Evolutionary conservation across 257 asterid species (phyloP).

Genomic region (Voacanga thouarsii): DNA sequence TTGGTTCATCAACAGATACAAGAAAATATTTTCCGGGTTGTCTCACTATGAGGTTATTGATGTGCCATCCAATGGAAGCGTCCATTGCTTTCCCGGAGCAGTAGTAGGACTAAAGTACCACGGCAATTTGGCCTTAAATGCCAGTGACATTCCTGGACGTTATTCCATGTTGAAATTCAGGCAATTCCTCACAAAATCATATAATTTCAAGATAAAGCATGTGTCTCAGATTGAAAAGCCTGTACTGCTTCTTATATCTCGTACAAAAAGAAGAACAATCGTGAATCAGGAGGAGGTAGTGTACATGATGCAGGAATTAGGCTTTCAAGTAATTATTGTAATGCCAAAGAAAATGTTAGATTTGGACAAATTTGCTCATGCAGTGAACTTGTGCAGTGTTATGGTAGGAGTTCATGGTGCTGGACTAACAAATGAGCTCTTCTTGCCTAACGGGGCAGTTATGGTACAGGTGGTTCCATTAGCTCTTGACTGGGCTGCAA

Average conservation of each 20-base stretch:
- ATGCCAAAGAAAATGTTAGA: conserved; percentile 19
- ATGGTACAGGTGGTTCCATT: conserved; percentile 43
- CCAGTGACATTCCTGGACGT: conserved; percentile 31
- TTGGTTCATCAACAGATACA: conserved; percentile 33
- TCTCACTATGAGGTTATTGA: conserved; percentile 37
- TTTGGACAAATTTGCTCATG: conserved; percentile 24
- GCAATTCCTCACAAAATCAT: conserved; percentile 31
- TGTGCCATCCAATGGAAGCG: conserved; percentile 22
- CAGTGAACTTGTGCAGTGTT: conserved; percentile 45
- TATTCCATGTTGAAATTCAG: conserved; percentile 42
- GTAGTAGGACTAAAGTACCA: conserved; percentile 50
- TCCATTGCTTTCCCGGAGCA: conserved; percentile 54
- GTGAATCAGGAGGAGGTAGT: conserved; percentile 48
- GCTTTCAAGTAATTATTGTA: conserved; percentile 42
- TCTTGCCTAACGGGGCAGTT: conserved; percentile 53
- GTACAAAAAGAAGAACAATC: conserved; percentile 37
- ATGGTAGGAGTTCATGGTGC: conserved; percentile 68
- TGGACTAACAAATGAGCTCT: conserved; percentile 50
- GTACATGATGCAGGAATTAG: conserved; percentile 37
- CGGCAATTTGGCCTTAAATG: conserved; percentile 38
- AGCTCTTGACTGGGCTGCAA: conserved; percentile 44
- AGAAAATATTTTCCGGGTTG: conserved; percentile 28
- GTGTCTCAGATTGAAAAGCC: conserved; percentile 35
- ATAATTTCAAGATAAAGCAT: conserved; percentile 19
- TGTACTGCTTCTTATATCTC: conserved; percentile 35